Evolutionary conservation across 169 alveolate species (phyloP), one percentile per base, ranked within the genome.

Genomic region (Plasmodium gonderi): DNA sequence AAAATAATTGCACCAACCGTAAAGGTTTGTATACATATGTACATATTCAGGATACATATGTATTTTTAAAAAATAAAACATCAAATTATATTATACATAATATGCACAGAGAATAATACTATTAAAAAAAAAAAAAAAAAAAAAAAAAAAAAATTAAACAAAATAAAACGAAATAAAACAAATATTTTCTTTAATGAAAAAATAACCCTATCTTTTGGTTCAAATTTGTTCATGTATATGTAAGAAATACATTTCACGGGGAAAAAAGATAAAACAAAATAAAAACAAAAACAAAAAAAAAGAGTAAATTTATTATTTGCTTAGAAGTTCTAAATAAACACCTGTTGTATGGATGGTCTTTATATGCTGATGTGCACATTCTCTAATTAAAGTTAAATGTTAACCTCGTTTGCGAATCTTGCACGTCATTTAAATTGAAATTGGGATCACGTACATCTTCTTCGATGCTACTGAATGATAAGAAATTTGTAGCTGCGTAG

Each of bases 361-460:
- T 23, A 49, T 51, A 29, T 9, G 3, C 20, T 17, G 38, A 17
- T 38, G 40, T 20, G 33, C 26, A 17, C n/a, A 9, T 42, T 5
- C 2, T 76, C 38, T 77, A 87, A 60, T 87, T 87, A 87, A 87
- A 87, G 36, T 87, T 87, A 68, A 87, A 87, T 12, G 93, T 87
- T 33, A 87, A 7, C 64, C 93, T 74, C 6, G 93, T 76, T 60
- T 51, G 42, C 36, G 87, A 49, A 87, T 87, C 93, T 65, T 51
- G 93, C 36, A 64, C 79, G 29, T 75, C 44, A 33, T 76, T 85
- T 23, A 87, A 54, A 29, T 77, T 87, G 38, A 87, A 54, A 11
- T 44, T 60, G 33, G 45, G 47, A 7, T 60, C 81, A 11, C 64
- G 83, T 20, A 14, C 80, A 6, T 76, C 82, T 20, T 67, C 80